These are phyloP conservation scores for Kodamaea derodonti DNA, from an alignment of 1,139 yeast genomes.

Conservation along the genomic window DNA sequence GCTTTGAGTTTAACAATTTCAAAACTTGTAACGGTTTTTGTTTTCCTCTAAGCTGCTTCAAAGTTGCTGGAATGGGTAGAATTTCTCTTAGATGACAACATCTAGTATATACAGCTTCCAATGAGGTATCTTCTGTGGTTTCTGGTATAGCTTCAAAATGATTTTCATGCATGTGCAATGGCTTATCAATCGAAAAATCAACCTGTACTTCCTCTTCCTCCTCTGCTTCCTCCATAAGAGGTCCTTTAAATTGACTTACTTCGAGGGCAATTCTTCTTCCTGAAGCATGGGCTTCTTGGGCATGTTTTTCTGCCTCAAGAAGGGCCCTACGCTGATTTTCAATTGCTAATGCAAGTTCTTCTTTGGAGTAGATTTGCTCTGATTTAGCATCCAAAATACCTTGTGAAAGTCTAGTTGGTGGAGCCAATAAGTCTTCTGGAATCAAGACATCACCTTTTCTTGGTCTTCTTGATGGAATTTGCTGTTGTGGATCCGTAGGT, in stretches of 20 bases:
- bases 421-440: conserved; percentile 64
- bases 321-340: conserved; percentile 54
- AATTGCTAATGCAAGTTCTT: conserved; percentile 50
- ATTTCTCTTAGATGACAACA: conserved; percentile 93
- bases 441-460: conserved; percentile 74
- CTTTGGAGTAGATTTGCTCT: conserved; percentile 41
- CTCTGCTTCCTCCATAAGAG: conserved; percentile 15
- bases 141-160: conserved; percentile 39
- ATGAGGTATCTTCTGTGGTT: conserved; percentile 32
- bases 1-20: conserved; percentile 82
- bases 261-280: conserved; percentile 68
- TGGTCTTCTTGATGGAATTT: conserved; percentile 86
- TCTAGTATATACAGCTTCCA: conserved; percentile 74
- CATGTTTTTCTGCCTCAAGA: conserved; percentile 65
- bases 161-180: conserved; percentile 65
- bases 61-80: conserved; percentile 86
- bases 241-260: conserved; percentile 41
- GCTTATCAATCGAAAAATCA: conserved; percentile 45
- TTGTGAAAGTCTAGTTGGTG: conserved; percentile 58
- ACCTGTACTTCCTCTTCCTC: conserved; percentile 21
- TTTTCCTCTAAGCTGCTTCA: conserved; percentile 78
- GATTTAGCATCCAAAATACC: conserved; percentile 29
- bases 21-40: conserved; percentile 70
- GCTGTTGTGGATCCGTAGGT: conserved; percentile 86
- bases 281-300: conserved; percentile 68